A percentile compares a stretch with the other conserved stretches of the same genome.
These are phyloP conservation scores for Lyophyllum shimeji DNA, from an alignment of 768 basidiomycete genomes.

Conservation along the genomic window DNA sequence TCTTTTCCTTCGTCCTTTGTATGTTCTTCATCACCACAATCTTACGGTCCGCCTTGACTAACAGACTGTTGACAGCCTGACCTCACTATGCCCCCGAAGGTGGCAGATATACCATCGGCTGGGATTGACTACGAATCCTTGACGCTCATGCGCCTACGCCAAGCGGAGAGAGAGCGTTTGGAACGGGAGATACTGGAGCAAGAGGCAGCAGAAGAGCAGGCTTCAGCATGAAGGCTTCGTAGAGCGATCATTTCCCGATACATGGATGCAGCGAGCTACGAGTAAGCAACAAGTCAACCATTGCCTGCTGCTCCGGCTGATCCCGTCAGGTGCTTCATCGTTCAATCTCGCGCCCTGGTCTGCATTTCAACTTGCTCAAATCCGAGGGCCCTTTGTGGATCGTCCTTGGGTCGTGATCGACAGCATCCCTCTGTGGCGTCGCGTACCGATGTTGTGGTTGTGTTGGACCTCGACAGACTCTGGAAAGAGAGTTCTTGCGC, in stretches of 20 bases:
- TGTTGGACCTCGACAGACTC: no score
- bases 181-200: slow-evolving; percentile 76
- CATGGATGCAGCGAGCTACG: not conserved
- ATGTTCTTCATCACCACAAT: slow-evolving; percentile 21
- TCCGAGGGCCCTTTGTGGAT: no score
- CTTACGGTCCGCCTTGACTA: not conserved
- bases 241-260: not conserved
- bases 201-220: slow-evolving; percentile 51
- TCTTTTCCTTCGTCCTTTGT: slow-evolving; percentile 64
- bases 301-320: not conserved
- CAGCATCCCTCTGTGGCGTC: no score
- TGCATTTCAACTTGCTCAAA: no score
- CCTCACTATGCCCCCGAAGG: slow-evolving; percentile 25
- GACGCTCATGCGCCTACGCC: slow-evolving; percentile 77
- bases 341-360: not conserved
- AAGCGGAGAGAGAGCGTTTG: slow-evolving; percentile 75
- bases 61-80: slow-evolving; percentile 23
- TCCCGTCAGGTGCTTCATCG: not conserved
- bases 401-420: no score
- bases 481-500: no score
- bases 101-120: slow-evolving; percentile 22
- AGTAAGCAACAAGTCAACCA: not conserved
- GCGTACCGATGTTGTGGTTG: no score
- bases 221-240: not conserved
- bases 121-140: slow-evolving; percentile 77